Conservation (phyloP, 202 grass and related monocot genomes). For the Panicum hallii region DNA sequence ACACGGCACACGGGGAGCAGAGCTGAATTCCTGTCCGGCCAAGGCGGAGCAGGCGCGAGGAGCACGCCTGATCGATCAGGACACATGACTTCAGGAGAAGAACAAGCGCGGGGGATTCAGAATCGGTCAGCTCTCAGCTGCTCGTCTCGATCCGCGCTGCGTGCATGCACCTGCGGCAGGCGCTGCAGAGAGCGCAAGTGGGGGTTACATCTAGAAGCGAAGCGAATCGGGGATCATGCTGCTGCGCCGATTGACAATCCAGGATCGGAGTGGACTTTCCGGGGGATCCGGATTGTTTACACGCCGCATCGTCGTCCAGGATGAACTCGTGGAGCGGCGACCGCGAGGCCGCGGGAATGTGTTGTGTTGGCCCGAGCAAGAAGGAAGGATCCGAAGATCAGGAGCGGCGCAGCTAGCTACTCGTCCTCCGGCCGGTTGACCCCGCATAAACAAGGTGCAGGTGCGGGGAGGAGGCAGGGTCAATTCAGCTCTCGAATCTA, state of each 20-base stretch:
- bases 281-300: not conserved
- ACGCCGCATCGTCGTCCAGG: constrained; percentile 1
- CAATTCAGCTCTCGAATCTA: constrained; percentile 41
- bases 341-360: constrained; percentile 2
- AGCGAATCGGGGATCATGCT: constrained; percentile 46
- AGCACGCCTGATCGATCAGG: not conserved
- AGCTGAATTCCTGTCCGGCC: constrained; percentile 51
- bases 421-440: constrained; percentile 34
- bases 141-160: not conserved
- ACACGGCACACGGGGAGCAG: constrained; percentile 40
- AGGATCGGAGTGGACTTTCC: constrained; percentile 29
- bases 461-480: not conserved
- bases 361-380: constrained; percentile 26
- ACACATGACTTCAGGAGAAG: constrained; percentile 3
- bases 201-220: constrained; percentile 36
- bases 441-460: not conserved
- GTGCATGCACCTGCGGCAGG: constrained; percentile 43
- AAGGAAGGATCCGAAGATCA: constrained; percentile 17
- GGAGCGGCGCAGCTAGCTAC: not conserved
- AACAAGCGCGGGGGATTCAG: not conserved
- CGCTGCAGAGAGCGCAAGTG: constrained; percentile 37
- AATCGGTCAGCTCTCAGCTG: not conserved
- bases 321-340: not conserved
- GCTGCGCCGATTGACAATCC: not conserved
- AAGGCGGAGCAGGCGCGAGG: not conserved